Percentiles rank a stretch among this genome's conserved stretches.
These are phyloP conservation scores for Vitis cinerea DNA, from an alignment of 164 flowering plant genomes.

Conservation along the genomic window DNA sequence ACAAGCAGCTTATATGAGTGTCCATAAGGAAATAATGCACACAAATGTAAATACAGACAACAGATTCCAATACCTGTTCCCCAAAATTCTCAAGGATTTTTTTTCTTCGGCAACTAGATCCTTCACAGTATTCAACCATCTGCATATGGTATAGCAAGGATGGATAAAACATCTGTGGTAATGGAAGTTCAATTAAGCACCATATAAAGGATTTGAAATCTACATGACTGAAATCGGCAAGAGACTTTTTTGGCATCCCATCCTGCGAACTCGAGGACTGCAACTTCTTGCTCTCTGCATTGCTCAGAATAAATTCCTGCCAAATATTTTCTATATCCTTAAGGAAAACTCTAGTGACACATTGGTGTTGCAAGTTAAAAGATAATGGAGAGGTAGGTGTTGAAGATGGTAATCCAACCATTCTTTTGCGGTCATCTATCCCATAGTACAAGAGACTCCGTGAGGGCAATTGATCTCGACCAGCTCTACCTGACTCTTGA, in stretches of 20 bases:
- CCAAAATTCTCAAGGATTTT: constrained; percentile 89
- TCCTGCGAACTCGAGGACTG: constrained; percentile 46
- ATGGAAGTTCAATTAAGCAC: not conserved
- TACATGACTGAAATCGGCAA: constrained; percentile 67
- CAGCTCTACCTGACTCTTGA: constrained; percentile 99
- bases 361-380: not conserved
- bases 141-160: constrained; percentile 22
- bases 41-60: not conserved
- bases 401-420: constrained; percentile 42
- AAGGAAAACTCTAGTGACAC: not conserved
- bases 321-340: constrained; percentile 11
- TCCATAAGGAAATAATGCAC: not conserved
- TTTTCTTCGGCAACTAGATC: constrained; percentile 77
- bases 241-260: constrained; percentile 47
- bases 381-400: not conserved
- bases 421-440: constrained; percentile 73
- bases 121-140: constrained; percentile 92
- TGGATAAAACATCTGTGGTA: constrained; percentile 1
- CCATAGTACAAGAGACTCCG: constrained; percentile 86
- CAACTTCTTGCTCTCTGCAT: constrained; percentile 48
- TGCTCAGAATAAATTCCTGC: constrained; percentile 76
- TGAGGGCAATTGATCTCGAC: constrained; percentile 86
- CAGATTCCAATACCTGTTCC: constrained; percentile 59
- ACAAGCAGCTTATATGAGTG: not conserved
- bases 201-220: constrained; percentile 3